Evolutionary conservation across 768 basidiomycete genomes (phyloP).

Genomic region (Lactifluus piperatus): DNA sequence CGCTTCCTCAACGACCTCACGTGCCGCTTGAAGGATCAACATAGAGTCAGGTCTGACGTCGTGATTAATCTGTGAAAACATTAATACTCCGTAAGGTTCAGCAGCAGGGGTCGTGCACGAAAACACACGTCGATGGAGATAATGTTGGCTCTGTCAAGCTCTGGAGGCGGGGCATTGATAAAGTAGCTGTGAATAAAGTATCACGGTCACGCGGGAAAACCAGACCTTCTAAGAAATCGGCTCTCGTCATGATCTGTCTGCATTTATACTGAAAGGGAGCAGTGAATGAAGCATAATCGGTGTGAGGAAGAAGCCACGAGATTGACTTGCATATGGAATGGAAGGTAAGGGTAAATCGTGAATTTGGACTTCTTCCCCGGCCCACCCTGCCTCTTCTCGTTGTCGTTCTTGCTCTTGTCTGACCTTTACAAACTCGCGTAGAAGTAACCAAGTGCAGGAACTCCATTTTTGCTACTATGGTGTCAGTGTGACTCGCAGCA

Average conservation of each 20-base stretch:
- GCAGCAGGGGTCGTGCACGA: background rate
- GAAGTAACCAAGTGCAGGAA: slow-evolving; percentile 72
- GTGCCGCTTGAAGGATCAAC: slow-evolving; percentile 64
- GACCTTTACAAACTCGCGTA: slow-evolving; percentile 62
- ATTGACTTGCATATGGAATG: slow-evolving; percentile 46
- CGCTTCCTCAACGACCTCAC: slow-evolving; percentile 59
- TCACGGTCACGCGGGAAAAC: slow-evolving; percentile 2
- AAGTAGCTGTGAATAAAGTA: background rate
- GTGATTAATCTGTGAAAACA: slow-evolving; percentile 57
- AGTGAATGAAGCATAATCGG: background rate
- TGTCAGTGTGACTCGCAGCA: background rate
- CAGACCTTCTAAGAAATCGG: slow-evolving; percentile 73
- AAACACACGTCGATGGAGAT: slow-evolving; percentile 66
- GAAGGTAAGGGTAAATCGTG: slow-evolving; percentile 49
- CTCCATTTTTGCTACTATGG: slow-evolving; percentile 63
- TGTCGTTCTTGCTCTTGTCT: slow-evolving; percentile 42
- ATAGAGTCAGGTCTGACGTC: slow-evolving; percentile 76
- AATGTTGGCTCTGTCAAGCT: slow-evolving; percentile 61
- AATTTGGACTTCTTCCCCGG: slow-evolving; percentile 28
- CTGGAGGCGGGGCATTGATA: slow-evolving; percentile 27
- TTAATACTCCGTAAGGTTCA: background rate
- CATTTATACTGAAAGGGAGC: slow-evolving; percentile 43
- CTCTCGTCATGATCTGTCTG: slow-evolving; percentile 74
- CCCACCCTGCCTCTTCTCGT: slow-evolving; percentile 32
- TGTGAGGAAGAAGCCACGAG: slow-evolving; percentile 12